A percentile compares a stretch with the other conserved stretches of the same genome.
These are phyloP conservation scores for Gamarada debralockiae DNA, from an alignment of 495 filamentous ascomycete genomes.

Conservation along the genomic window DNA sequence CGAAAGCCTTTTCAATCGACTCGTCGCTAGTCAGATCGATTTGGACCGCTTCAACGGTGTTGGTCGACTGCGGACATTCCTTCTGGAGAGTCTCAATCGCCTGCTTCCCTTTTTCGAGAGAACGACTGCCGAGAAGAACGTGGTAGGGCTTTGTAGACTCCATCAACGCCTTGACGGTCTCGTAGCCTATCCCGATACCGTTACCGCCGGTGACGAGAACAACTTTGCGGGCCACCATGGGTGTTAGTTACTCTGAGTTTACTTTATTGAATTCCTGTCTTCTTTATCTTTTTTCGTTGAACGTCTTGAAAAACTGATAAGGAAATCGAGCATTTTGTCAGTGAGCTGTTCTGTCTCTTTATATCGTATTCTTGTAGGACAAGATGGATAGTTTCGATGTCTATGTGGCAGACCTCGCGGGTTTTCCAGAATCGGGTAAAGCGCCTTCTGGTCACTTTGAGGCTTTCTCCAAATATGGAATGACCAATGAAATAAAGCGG, in stretches of 20 bases:
- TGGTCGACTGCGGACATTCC: constrained; percentile 35
- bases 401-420: too few relatives aligned
- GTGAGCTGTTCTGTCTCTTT: too few relatives aligned
- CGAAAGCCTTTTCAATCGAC: constrained; percentile 37
- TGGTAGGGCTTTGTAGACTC: constrained; percentile 39
- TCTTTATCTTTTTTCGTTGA: too few relatives aligned
- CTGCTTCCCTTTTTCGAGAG: constrained; percentile 36
- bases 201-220: constrained; percentile 39
- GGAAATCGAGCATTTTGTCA: too few relatives aligned
- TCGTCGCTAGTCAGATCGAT: constrained; percentile 46
- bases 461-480: too few relatives aligned
- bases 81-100: constrained; percentile 33
- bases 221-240: constrained; percentile 27
- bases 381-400: too few relatives aligned
- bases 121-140: constrained; percentile 42
- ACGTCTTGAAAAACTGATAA: too few relatives aligned
- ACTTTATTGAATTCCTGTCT: too few relatives aligned
- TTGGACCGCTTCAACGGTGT: constrained; percentile 35
- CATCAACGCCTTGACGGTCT: constrained; percentile 42
- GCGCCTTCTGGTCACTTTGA: too few relatives aligned
- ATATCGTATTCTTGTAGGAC: too few relatives aligned
- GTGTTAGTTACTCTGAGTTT: background rate
- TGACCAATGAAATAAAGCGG: too few relatives aligned
- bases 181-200: constrained; percentile 44
- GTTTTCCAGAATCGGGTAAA: too few relatives aligned